Base-by-base conservation (phyloP, 2,329 filamentous ascomycete genomes). In the Monosporascus sp. region DNA sequence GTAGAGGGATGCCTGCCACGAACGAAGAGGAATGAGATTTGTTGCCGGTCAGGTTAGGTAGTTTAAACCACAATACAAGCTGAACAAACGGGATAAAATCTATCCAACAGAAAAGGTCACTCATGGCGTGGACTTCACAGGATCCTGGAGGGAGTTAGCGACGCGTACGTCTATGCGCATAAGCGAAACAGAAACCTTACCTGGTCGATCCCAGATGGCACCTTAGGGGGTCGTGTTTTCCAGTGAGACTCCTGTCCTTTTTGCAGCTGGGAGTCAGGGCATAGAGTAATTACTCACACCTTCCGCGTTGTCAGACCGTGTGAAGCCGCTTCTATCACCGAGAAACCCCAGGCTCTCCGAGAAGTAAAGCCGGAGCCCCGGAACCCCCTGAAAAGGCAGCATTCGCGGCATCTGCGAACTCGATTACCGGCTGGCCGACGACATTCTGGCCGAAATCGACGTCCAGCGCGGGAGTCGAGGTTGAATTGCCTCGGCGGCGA, bases 361-460 rank as follows among this genome's bases (percentile, higher is more conserved):
- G 56, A 79, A 79, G 11, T 72, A 72, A 24, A 80, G 58, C 37
- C 68, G 66, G n/a, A 79, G 60, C 0, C 76, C 76, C 0, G 70
- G 75, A 27, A 62, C 48, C 59, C 68, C 6, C 46, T 46, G 48
- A 50, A 20, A 18, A 52, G 25, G 38, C 62, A 50, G 31, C 53
- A 24, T 64, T 66, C 11, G 57, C 55, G 1, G 70, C 66, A 0
- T 70, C 70, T 1, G 65, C 68, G 53, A 79, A 78, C 6, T 67
- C 62, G 41, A 79, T 73, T 4, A 63, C 67, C 4, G 78, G 52
- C 37, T 71, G 63, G 0, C 77, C 77, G 6, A 71, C 75, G 4
- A 75, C 65, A 51, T 78, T 77, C 49, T 73, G 70, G 1, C 77
- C 77, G 60, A 78, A 79, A 57, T 80, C 77, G n/a, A 79, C 57